These are phyloP conservation scores for Dicorynia guianensis DNA, from an alignment of 306 rosid genomes.

Conservation along the genomic window DNA sequence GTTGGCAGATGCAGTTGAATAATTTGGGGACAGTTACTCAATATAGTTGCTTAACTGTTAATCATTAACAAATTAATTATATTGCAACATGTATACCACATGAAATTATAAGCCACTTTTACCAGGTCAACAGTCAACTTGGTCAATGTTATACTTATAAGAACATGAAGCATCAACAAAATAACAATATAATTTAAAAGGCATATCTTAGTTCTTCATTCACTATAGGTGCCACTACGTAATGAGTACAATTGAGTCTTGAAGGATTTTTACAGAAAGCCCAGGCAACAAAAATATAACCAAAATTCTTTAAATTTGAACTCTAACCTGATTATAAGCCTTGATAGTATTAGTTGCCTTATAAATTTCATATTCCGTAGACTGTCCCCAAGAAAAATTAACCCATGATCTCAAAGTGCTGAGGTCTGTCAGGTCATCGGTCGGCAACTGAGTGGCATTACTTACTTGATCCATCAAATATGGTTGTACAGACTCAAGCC, in stretches of 20 bases:
- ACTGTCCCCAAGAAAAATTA: conserved; percentile 94
- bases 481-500: conserved; percentile 88
- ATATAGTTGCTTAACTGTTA: conserved; percentile 16
- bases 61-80: neutral
- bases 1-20: neutral
- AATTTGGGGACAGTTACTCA: neutral
- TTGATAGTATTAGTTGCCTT: conserved; percentile 82
- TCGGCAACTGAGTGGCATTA: conserved; percentile 88
- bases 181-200: neutral
- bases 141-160: neutral
- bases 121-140: neutral
- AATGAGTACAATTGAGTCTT: neutral
- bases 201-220: too few species aligned
- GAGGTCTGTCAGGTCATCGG: conserved; percentile 90
- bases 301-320: neutral
- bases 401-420: conserved; percentile 93
- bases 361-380: conserved; percentile 94
- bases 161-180: neutral
- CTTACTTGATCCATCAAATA: conserved; percentile 92
- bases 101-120: conserved; percentile 6
- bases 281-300: conserved; percentile 24
- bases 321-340: conserved; percentile 66
- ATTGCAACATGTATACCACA: neutral
- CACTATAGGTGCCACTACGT: conserved; percentile 2
- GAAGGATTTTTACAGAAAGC: conserved; percentile 20